These are phyloP conservation scores for Lachancea thermotolerans DNA, from an alignment of 805 yeast genomes.

Conservation along the genomic window DNA sequence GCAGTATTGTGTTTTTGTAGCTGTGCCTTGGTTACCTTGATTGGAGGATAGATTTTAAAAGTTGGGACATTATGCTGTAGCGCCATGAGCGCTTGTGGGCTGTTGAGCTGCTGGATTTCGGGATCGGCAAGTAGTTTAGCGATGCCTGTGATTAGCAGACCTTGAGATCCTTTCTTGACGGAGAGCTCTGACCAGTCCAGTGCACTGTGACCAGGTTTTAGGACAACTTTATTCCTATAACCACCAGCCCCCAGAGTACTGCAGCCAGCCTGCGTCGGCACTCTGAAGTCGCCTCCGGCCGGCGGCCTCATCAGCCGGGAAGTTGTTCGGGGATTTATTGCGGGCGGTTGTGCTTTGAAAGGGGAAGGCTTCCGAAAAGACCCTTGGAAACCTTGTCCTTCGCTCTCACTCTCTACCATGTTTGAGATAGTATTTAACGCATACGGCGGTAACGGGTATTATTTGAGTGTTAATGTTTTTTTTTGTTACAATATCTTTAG, in stretches of 20 bases:
- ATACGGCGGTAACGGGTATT: too few relatives aligned
- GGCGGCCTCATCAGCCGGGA: slow-evolving; percentile 2
- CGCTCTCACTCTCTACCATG: too few relatives aligned
- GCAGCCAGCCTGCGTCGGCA: slow-evolving; percentile 15
- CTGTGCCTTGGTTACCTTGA: slow-evolving; percentile 50
- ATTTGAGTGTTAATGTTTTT: too few relatives aligned
- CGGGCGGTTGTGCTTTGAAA: background rate
- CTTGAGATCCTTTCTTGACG: slow-evolving; percentile 11
- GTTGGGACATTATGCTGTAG: slow-evolving; percentile 16
- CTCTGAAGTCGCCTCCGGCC: background rate
- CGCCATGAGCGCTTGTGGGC: slow-evolving; percentile 13
- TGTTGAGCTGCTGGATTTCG: slow-evolving; percentile 14
- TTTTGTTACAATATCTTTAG: too few relatives aligned
- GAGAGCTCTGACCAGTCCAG: slow-evolving; percentile 28
- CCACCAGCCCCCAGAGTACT: slow-evolving; percentile 20
- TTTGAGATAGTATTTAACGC: too few relatives aligned
- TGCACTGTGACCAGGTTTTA: slow-evolving; percentile 31
- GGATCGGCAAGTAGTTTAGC: slow-evolving; percentile 10
- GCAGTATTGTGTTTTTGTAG: slow-evolving; percentile 48
- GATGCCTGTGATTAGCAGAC: slow-evolving; percentile 19
- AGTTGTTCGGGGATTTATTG: background rate
- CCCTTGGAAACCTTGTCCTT: background rate
- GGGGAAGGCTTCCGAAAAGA: background rate
- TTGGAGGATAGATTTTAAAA: slow-evolving; percentile 34
- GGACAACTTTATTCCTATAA: slow-evolving; percentile 28